These are phyloP conservation scores for Tephrocybe sp. DNA, from an alignment of 768 basidiomycete genomes.

Conservation along the genomic window DNA sequence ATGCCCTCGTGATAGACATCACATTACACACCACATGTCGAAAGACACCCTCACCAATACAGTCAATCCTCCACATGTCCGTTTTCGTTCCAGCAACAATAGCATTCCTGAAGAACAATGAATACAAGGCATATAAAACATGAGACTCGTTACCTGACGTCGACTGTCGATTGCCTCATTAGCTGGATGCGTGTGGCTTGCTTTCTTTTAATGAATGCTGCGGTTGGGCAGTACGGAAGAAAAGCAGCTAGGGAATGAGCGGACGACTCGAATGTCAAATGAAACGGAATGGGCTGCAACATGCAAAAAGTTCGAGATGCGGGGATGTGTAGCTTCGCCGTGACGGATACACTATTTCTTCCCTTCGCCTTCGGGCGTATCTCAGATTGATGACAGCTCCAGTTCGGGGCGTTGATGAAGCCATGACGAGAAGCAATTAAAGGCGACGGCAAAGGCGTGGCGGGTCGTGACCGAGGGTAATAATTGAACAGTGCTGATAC, in stretches of 20 bases:
- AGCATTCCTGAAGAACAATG: slow-evolving; percentile 37
- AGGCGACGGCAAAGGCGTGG: slow-evolving; percentile 47
- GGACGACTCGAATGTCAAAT: slow-evolving; percentile 59
- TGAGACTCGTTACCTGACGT: slow-evolving; percentile 45
- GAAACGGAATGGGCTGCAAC: slow-evolving; percentile 63
- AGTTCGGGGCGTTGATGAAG: slow-evolving; percentile 46
- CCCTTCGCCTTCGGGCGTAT: slow-evolving; percentile 42
- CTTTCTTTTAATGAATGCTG: slow-evolving; percentile 27
- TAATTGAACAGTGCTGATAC: slow-evolving; percentile 61
- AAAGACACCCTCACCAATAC: slow-evolving; percentile 65
- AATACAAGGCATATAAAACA: background rate
- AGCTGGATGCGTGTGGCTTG: slow-evolving; percentile 56
- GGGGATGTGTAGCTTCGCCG: slow-evolving; percentile 50
- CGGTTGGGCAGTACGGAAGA: slow-evolving; percentile 55
- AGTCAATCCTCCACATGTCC: slow-evolving; percentile 69
- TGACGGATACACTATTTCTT: slow-evolving; percentile 39
- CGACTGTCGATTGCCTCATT: slow-evolving; percentile 67
- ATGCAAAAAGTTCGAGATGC: slow-evolving; percentile 59
- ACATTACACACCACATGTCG: slow-evolving; percentile 46
- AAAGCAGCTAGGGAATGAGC: slow-evolving; percentile 58
- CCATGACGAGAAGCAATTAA: slow-evolving; percentile 35
- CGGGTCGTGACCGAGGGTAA: slow-evolving; percentile 64
- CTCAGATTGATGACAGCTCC: slow-evolving; percentile 46
- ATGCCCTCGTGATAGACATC: background rate
- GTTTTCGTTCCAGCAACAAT: slow-evolving; percentile 54